phyloP scores from a whole-genome alignment of 2,329 filamentous ascomycete species.

The Colletotrichum karsti region DNA sequence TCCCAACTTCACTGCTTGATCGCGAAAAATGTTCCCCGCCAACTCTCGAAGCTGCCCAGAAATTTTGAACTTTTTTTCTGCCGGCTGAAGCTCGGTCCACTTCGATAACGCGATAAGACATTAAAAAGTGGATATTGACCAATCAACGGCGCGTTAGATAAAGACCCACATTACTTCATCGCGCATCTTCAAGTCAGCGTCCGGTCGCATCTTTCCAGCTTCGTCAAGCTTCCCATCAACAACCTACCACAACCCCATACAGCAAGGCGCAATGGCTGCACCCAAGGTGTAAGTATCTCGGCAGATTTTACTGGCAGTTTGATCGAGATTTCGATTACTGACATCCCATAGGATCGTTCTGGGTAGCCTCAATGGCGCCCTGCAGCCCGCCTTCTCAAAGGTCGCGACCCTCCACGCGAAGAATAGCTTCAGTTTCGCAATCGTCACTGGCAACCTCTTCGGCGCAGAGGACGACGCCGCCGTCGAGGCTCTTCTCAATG shows the following conservation, averaged over 20 bases:
- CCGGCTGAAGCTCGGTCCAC: conserved; percentile 13
- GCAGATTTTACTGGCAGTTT: neutral
- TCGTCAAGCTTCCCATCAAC: conserved; percentile 16
- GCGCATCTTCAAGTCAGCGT: conserved; percentile 16
- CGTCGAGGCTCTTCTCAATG: conserved; percentile 73
- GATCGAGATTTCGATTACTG: neutral
- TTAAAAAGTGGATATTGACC: neutral
- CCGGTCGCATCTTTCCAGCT: conserved; percentile 23
- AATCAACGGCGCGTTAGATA: conserved; percentile 1
- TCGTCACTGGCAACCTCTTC: conserved; percentile 88
- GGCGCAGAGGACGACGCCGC: conserved; percentile 64
- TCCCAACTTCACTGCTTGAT: conserved; percentile 31
- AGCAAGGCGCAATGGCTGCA: conserved; percentile 48
- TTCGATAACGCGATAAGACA: conserved; percentile 31
- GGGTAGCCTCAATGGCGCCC: conserved; percentile 82
- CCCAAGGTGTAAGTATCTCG: conserved; percentile 54
- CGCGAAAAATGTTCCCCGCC: conserved; percentile 29
- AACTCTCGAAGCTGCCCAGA: conserved; percentile 19
- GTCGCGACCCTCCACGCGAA: conserved; percentile 83
- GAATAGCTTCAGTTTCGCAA: conserved; percentile 86
- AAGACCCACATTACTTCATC: conserved; percentile 14
- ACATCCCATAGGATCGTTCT: conserved; percentile 73
- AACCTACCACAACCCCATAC: neutral
- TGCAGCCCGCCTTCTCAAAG: conserved; percentile 81
- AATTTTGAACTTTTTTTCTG: conserved; percentile 32